Evolutionary conservation across 2,329 filamentous ascomycete species (phyloP), one percentile per base, ranked within the genome.

Genomic region (Alternaria conjuncta): DNA sequence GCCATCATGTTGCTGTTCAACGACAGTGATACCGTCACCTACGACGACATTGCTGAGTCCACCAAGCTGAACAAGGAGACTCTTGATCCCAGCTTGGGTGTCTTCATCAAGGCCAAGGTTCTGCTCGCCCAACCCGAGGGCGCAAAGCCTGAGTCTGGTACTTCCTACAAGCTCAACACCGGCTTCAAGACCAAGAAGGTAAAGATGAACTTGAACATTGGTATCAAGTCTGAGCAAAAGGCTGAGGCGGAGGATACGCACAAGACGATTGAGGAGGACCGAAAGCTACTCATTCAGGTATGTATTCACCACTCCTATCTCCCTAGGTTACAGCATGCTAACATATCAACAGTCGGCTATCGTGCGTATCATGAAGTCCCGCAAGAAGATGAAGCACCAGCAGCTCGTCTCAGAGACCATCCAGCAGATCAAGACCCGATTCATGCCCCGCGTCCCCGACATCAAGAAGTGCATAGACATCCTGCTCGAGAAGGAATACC

Each of bases 391-490:
- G 93, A 98, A 97, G 88, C 95, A 99, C 83, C 90, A 91, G 65
- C 92, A 96, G 77, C 90, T 99, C 12, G 94, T 99, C 58, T 91
- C 93, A 77, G 96, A 99, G 83, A 96, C 94, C 23, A 98, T 99
- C 80, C 91, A 90, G 76, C 96, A 98, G 82, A 97, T 99, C 80
- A 93, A 92, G 79, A 90, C 89, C 45, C 92, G 96, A 44, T 99
- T 99, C 82, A 90, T 94, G 61, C 96, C 96, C 44, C 97, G 97
- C 83, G 88, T 99, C 28, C 86, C 89, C 15, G 96, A 99, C 73
- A 99, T 99, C 87, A 99, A 99, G 86, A 99, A 98, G 85, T 97
- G 96, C 82, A 98, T 99, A 79, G 96, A 99, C 82, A 97, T 97
- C 69, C 86, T 99, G 44, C 90, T 99, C 69, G 96, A 99, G 85